phyloP scores from a whole-genome alignment of 495 filamentous ascomycete species.

The Recurvomyces mirabilis region DNA sequence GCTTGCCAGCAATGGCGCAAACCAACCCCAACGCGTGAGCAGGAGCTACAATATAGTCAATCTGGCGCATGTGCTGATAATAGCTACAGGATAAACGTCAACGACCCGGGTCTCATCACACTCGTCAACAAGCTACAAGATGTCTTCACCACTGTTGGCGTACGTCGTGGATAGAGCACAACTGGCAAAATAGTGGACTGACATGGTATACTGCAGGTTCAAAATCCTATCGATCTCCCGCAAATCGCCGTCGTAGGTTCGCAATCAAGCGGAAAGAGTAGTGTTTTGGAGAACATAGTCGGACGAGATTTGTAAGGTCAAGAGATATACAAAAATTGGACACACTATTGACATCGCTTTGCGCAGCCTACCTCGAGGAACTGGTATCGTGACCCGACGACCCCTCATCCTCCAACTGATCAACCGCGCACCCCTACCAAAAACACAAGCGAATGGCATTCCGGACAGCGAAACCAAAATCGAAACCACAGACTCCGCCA shows the following conservation, averaged over 20 bases:
- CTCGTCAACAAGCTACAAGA: conserved; percentile 99
- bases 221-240: conserved; percentile 98
- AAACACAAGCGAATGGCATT: conserved; percentile 61
- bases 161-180: conserved; percentile 38
- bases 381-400: conserved; percentile 92
- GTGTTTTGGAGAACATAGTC: conserved; percentile 98
- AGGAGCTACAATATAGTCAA: neutral
- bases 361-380: conserved; percentile 83
- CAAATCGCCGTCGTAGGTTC: conserved; percentile 98
- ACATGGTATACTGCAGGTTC: conserved; percentile 42
- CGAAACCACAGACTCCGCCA: conserved; percentile 65
- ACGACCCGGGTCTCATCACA: conserved; percentile 72
- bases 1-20: conserved; percentile 25
- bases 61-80: neutral
- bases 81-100: conserved; percentile 57
- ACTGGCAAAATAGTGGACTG: neutral
- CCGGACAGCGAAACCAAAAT: conserved; percentile 38
- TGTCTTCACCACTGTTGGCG: conserved; percentile 97
- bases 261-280: conserved; percentile 99
- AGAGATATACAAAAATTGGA: too few relatives aligned
- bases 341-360: conserved; percentile 4
- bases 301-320: conserved; percentile 92
- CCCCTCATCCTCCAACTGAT: conserved; percentile 96
- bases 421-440: conserved; percentile 55
- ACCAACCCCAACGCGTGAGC: conserved; percentile 31